Evolutionary conservation across 2,329 filamentous ascomycete genomes (phyloP), one percentile per base, ranked within the genome.

Genomic region (Fusarium nelsonii): DNA sequence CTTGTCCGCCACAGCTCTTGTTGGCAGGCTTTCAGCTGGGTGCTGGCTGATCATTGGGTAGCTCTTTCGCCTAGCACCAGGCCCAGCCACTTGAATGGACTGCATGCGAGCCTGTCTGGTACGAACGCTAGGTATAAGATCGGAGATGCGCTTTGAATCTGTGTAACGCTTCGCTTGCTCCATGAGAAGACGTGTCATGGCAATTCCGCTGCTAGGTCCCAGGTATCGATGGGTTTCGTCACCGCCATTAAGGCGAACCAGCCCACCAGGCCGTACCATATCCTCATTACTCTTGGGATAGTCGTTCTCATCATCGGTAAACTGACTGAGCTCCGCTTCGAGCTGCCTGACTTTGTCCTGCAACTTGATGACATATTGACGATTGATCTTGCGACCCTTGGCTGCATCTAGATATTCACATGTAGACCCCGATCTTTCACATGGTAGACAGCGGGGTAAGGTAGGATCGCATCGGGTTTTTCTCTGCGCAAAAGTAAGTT

Each of bases 381-480:
- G 90, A 67, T 93, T 92, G 74, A 98, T 93, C 76, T 92, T 94
- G 74, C 89, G 90, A 67, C 92, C 91, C 78, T 94, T 96, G 52
- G 91, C 86, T 32, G 94, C 93, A 80, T 99, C 96, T 78, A 92
- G 97, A 82, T 98, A 99, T 77, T 97, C 95, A 86, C 96, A 99
- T 64, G 90, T 87, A 32, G 94, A 93, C 75, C 94, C 94, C 68
- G 93, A 94, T 73, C 95, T 89, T 81, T 97, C 94, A 82, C 96
- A 99, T 23, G 95, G 94, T 18, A 93, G 87, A 80, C 96, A 99
- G 76, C 92, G 91, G 40, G 96, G 96, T 23, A 99, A 87, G 15
- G 92, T 92, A 6, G 96, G 92, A 81, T 98, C 96, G 83, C 96
- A 99, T 84, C 94, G 87, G 37, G 95, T 98, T 85, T 99, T 99